phyloP scores from a whole-genome alignment of 371 early-diverging fungal species.

The Mucor circinelloides region DNA sequence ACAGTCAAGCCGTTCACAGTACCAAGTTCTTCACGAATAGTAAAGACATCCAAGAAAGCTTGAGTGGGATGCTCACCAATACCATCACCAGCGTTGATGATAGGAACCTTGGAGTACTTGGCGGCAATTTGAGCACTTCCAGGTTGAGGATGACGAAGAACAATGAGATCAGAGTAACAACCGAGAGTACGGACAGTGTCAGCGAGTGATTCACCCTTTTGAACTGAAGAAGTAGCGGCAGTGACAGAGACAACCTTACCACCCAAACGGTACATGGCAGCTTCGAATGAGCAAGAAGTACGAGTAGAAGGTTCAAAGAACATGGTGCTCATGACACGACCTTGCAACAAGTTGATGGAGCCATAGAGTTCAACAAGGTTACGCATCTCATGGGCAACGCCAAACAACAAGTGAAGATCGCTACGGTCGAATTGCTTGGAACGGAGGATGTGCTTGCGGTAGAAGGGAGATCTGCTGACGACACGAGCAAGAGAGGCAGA shows the following conservation, averaged over 20 bases:
- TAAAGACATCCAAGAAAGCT: constrained; percentile 95
- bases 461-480: constrained; percentile 86
- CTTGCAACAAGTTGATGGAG: constrained; percentile 78
- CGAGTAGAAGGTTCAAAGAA: constrained; percentile 98
- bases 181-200: constrained; percentile 95
- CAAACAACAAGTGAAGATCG: constrained; percentile 92
- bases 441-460: constrained; percentile 86
- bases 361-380: constrained; percentile 90
- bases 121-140: constrained; percentile 86
- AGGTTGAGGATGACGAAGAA: constrained; percentile 92
- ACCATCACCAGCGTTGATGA: constrained; percentile 98
- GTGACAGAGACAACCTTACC: constrained; percentile 88
- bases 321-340: constrained; percentile 91
- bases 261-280: constrained; percentile 94
- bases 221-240: constrained; percentile 82
- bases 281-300: constrained; percentile 90
- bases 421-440: constrained; percentile 89
- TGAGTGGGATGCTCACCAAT: constrained; percentile 98
- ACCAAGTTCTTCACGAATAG: constrained; percentile 91
- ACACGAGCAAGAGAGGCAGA: constrained; percentile 69
- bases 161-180: constrained; percentile 89
- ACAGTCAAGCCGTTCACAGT: constrained; percentile 96
- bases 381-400: constrained; percentile 97
- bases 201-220: constrained; percentile 93
- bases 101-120: constrained; percentile 87